Base-by-base conservation (phyloP, 2,329 filamentous ascomycete species). In the Fusarium newnesense region DNA sequence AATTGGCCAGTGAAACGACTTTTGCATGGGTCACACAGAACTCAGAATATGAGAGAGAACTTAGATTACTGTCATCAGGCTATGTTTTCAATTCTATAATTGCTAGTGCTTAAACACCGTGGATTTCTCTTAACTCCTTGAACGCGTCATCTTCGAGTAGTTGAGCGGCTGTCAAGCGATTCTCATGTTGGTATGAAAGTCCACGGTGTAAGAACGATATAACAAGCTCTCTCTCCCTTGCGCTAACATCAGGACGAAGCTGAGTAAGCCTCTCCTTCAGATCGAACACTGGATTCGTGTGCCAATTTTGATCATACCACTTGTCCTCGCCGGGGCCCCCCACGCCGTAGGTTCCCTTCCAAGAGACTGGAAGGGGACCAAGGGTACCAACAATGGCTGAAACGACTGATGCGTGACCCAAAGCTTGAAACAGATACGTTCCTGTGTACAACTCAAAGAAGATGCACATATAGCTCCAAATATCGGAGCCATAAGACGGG, bases 281-380 rank as follows among this genome's bases (percentile, higher is more conserved):
- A 19, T 19, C 16, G 1, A 19, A 36, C 0, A 26, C n/a, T 8
- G n/a, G 1, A 15, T 16, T 4, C 0, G 8, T 0, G 2, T 52
- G 4, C 18, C n/a, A 5, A 11, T 37, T 6, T 2, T 21, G 5
- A 0, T 37, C n/a, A 15, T 26, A 52, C 49, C 49, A 52, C 1
- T 11, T 11, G 0, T 52, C 49, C 18, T 26, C 32, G 2, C 32
- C 49, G 1, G 4, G 15, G 6, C 16, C 16, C 7, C 32, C 9
- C 2, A 52, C 32, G 9, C 26, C 30, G 4, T 52, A 36, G 0
- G 5, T 7, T 8, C 32, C 30, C 12, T 15, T 52, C n/a, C 32
- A 49, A n/a, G 9, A 36, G 2, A 0, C 6, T 5, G 30, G 49
- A 8, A 52, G 32, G 0, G n/a, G 11, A 1, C 49, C 49, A 10